Conservation (phyloP, 116 monocot species). For the Papilionanthe hybrid region DNA sequence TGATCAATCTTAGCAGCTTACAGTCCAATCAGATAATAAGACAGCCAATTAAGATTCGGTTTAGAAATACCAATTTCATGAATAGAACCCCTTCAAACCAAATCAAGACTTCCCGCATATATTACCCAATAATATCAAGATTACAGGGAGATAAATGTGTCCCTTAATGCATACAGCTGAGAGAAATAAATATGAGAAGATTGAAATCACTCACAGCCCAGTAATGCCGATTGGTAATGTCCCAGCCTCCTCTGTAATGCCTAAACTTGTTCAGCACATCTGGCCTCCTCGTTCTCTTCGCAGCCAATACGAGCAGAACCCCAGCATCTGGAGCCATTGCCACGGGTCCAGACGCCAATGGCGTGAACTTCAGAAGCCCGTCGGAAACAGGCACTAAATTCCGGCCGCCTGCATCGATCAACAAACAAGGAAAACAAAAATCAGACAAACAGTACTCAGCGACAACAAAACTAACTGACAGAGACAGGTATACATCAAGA, state of each 20-base stretch:
- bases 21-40: too few species aligned
- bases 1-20: too few species aligned
- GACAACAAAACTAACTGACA: too few species aligned
- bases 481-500: too few species aligned
- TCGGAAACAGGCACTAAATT: slow-evolving; percentile 41
- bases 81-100: background rate
- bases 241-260: slow-evolving; percentile 57
- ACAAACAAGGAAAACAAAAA: background rate
- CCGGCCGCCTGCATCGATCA: slow-evolving; percentile 19
- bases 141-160: background rate
- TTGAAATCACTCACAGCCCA: slow-evolving; percentile 42
- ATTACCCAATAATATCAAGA: background rate
- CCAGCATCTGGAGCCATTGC: slow-evolving; percentile 30
- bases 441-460: background rate
- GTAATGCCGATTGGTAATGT: slow-evolving; percentile 57
- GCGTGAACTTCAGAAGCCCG: slow-evolving; percentile 45
- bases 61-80: background rate
- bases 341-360: slow-evolving; percentile 18
- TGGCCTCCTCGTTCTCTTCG: slow-evolving; percentile 52
- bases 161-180: background rate
- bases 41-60: too few species aligned
- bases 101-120: background rate
- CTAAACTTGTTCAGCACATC: slow-evolving; percentile 44
- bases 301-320: slow-evolving; percentile 46
- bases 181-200: background rate